These are phyloP conservation scores for Mycocentrospora acerina DNA, from an alignment of 2,329 filamentous ascomycete species.

Conservation along the genomic window DNA sequence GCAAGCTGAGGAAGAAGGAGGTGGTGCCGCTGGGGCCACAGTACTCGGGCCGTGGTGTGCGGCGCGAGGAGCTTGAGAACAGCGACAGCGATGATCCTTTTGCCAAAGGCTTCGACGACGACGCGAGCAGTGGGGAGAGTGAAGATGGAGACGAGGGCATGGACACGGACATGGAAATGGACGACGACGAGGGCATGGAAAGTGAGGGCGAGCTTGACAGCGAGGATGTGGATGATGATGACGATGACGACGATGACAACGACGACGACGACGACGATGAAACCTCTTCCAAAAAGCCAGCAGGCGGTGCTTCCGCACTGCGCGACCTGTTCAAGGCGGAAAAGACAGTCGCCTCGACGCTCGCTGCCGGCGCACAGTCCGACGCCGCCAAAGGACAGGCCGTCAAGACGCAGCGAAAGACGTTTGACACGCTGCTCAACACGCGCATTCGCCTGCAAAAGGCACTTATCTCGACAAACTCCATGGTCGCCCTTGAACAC, in stretches of 20 bases:
- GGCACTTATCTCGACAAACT: slow-evolving; percentile 79
- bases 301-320: slow-evolving; percentile 55
- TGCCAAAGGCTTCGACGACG: slow-evolving; percentile 47
- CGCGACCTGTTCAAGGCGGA: slow-evolving; percentile 68
- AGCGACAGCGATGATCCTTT: slow-evolving; percentile 58
- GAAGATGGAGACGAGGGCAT: slow-evolving; percentile 51
- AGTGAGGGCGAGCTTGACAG: slow-evolving; percentile 48
- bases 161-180: slow-evolving; percentile 53
- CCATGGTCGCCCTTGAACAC: slow-evolving; percentile 41
- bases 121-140: slow-evolving; percentile 31
- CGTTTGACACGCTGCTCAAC: slow-evolving; percentile 87
- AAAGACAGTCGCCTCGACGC: slow-evolving; percentile 63
- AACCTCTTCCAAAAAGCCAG: slow-evolving; percentile 26
- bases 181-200: slow-evolving; percentile 38
- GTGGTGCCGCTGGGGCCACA: slow-evolving; percentile 70
- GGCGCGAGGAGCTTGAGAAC: slow-evolving; percentile 62
- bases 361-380: slow-evolving; percentile 67
- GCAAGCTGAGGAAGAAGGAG: slow-evolving; percentile 75
- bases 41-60: slow-evolving; percentile 77
- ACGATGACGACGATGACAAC: slow-evolving; percentile 54
- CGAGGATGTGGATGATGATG: slow-evolving; percentile 48
- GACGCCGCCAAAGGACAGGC: slow-evolving; percentile 85
- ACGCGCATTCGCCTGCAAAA: slow-evolving; percentile 92
- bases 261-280: slow-evolving; percentile 44
- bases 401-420: slow-evolving; percentile 80